Conservation (phyloP, 768 basidiomycete species). For the Russula olivacea region DNA sequence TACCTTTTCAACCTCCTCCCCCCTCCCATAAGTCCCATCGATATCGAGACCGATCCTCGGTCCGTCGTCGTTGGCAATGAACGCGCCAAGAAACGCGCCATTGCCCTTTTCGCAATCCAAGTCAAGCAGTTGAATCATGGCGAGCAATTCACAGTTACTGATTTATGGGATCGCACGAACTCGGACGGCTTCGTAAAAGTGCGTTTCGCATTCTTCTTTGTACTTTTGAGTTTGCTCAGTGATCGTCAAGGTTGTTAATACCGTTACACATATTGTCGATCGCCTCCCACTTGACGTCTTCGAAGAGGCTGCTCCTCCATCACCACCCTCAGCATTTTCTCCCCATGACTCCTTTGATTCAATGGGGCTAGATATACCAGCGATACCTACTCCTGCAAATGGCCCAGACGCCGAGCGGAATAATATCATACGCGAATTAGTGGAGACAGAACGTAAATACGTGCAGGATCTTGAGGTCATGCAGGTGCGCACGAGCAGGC, state of each 20-base stretch:
- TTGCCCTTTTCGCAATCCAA: slow-evolving; percentile 88
- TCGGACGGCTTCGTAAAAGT: slow-evolving; percentile 96
- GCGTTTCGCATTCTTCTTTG: slow-evolving; percentile 26
- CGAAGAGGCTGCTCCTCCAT: slow-evolving; percentile 49
- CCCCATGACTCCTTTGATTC: slow-evolving; percentile 60
- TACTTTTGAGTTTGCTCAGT: slow-evolving; percentile 9
- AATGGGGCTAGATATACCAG: slow-evolving; percentile 40
- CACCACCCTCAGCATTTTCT: slow-evolving; percentile 45
- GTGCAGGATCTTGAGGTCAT: slow-evolving; percentile 95
- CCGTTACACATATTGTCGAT: slow-evolving; percentile 80
- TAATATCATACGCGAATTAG: slow-evolving; percentile 80
- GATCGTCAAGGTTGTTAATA: slow-evolving; percentile 67
- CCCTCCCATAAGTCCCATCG: slow-evolving; percentile 35
- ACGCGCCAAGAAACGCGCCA: slow-evolving; percentile 83
- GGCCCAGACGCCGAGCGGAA: slow-evolving; percentile 63
- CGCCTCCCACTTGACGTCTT: slow-evolving; percentile 66
- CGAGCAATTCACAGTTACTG: slow-evolving; percentile 85
- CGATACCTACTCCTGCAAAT: slow-evolving; percentile 40
- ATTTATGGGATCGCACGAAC: slow-evolving; percentile 84
- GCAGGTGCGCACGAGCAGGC: slow-evolving; percentile 54
- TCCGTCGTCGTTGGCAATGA: slow-evolving; percentile 67
- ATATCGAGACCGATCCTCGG: slow-evolving; percentile 59
- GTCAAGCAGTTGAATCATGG: slow-evolving; percentile 66
- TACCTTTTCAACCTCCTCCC: slow-evolving; percentile 94
- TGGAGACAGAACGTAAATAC: slow-evolving; percentile 94